A percentile compares a stretch with the other conserved stretches of the same genome.
Conservation (phyloP, 345 rosid genomes). For the Gossypioides kirkii region DNA sequence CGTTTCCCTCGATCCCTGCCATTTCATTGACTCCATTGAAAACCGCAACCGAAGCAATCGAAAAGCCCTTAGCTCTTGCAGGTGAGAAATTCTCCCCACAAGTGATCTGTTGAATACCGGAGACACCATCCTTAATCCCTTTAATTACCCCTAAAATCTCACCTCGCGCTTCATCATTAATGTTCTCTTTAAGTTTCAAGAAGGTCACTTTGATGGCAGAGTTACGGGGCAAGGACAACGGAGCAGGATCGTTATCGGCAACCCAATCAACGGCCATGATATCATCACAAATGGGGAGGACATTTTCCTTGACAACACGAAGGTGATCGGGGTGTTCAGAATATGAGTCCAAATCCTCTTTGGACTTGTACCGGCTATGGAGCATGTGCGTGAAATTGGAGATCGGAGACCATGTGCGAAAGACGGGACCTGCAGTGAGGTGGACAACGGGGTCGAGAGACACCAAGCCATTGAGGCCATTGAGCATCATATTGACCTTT, state of each 20-base stretch:
- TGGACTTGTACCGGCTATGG: constrained; percentile 75
- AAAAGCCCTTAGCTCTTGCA: constrained; percentile 17
- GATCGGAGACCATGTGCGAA: constrained; percentile 38
- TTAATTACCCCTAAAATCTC: constrained; percentile 48
- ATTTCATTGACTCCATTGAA: not conserved
- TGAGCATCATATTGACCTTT: constrained; percentile 49
- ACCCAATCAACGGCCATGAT: constrained; percentile 85
- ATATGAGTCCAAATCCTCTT: constrained; percentile 49
- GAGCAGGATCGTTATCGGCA: constrained; percentile 29
- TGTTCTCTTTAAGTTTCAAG: constrained; percentile 54
- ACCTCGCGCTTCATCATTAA: constrained; percentile 32
- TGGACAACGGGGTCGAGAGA: constrained; percentile 57
- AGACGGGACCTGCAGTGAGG: constrained; percentile 54
- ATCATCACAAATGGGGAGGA: constrained; percentile 65
- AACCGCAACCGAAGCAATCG: not conserved
- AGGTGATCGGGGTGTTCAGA: constrained; percentile 57
- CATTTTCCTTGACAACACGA: constrained; percentile 46
- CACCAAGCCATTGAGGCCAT: constrained; percentile 46
- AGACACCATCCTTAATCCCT: constrained; percentile 40
- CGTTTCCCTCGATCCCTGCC: constrained; percentile 6
- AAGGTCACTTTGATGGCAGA: constrained; percentile 41
- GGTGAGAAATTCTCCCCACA: constrained; percentile 76
- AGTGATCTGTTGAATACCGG: constrained; percentile 43
- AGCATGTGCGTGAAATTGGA: constrained; percentile 79
- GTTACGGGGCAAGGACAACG: constrained; percentile 31